Evolutionary conservation across 2,329 filamentous ascomycete genomes (phyloP), one percentile per base, ranked within the genome.

Genomic region (Aspergillus spinulosporus): DNA sequence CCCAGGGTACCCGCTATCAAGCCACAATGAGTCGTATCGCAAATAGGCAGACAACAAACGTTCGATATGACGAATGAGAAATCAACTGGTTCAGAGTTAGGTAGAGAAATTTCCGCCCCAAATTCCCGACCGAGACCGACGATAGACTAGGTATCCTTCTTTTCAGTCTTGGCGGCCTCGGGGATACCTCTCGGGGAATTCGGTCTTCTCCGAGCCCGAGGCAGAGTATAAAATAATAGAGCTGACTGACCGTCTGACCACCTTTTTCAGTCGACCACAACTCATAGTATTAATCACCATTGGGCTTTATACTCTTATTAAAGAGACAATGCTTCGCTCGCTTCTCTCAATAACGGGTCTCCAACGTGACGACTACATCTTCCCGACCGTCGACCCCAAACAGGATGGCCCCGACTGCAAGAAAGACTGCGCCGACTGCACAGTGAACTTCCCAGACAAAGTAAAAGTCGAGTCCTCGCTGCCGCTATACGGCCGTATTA

Each of bases 381-480:
- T 75, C 53, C 72, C 72, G 11, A 68, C 59, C n/a, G 72, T 75
- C 49, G 62, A 72, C 36, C 64, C 68, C 3, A 60, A 62, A 9
- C 32, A 64, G 45, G 72, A 75, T 52, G 72, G 72, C 0, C 64
- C 69, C 3, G 68, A 74, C 40, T 75, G 72, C 53, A 53, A 64
- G 12, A 62, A 62, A 45, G 72, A 74, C 52, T 75, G 72, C 60
- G 65, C 68, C 3, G 69, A 73, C 53, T 75, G 72, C 55, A 75
- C 72, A 3, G 62, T 68, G 1, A 61, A 71, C 0, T 72, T 65
- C 26, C 72, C 72, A 0, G 63, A 64, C 3, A 74, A 70, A 57
- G 67, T 75, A 14, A 73, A 74, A 39, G 50, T 74, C 3, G 72
- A 75, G 11, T 64, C 47, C 2, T 61, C 58, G 1, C 58, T 47